phyloP scores from a whole-genome alignment of 441 rosid species.

The Populus trichocarpa region DNA sequence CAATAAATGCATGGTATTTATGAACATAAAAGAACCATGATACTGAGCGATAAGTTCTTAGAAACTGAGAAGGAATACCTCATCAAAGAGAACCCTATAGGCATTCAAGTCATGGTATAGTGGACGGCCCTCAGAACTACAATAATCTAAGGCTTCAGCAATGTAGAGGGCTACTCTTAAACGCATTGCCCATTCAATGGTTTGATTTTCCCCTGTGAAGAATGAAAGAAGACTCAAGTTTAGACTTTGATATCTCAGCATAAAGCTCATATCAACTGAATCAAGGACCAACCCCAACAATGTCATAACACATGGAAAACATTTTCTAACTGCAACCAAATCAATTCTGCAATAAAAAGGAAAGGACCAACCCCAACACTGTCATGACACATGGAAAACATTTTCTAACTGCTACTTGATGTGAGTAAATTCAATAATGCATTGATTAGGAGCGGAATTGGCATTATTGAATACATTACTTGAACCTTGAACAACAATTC shows the following conservation, averaged over 20 bases:
- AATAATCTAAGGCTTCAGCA: conserved; percentile 74
- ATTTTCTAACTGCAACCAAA: neutral
- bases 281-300: too few relatives aligned
- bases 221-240: conserved; percentile 15
- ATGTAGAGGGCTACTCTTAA: conserved; percentile 67
- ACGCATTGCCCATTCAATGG: conserved; percentile 73
- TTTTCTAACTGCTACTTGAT: neutral
- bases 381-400: neutral
- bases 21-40: conserved; percentile 3
- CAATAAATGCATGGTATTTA: conserved; percentile 9
- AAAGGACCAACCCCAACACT: neutral
- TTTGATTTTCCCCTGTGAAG: conserved; percentile 64
- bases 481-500: neutral
- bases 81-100: conserved; percentile 72
- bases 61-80: conserved; percentile 44
- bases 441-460: neutral
- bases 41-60: neutral
- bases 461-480: neutral
- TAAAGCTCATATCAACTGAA: neutral
- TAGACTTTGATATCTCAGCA: neutral
- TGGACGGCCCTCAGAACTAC: conserved; percentile 53
- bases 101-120: conserved; percentile 80
- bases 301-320: too few relatives aligned
- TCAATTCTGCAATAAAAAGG: neutral
- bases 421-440: neutral